These are phyloP conservation scores for Diatrype stigma DNA, from an alignment of 2,329 filamentous ascomycete species.

Conservation along the genomic window DNA sequence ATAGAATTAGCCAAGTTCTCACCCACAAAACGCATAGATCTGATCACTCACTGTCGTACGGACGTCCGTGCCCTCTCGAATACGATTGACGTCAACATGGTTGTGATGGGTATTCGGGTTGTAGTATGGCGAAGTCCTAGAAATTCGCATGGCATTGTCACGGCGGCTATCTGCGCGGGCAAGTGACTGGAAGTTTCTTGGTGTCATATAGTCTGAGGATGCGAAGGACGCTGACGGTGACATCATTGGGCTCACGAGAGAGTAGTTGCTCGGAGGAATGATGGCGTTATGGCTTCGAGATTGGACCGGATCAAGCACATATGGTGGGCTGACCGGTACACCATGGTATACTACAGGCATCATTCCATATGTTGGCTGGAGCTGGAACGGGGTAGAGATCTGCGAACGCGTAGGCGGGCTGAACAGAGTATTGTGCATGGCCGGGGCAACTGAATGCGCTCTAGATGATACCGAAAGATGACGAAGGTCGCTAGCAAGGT, in stretches of 20 bases:
- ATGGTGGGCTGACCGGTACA: conserved; percentile 26
- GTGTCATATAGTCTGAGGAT: conserved; percentile 35
- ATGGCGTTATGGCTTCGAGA: conserved; percentile 23
- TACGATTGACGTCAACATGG: conserved; percentile 57
- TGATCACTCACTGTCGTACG: conserved; percentile 62
- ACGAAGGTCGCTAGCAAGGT: conserved; percentile 22
- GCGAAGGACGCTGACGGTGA: conserved; percentile 17
- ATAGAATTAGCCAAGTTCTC: conserved; percentile 2
- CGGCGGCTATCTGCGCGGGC: conserved; percentile 39
- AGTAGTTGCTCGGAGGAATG: conserved; percentile 24
- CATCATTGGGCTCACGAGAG: conserved; percentile 20
- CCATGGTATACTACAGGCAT: conserved; percentile 33
- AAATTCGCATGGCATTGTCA: conserved; percentile 44
- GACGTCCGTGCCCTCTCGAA: conserved; percentile 64
- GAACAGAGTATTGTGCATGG: conserved; percentile 18
- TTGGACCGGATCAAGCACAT: conserved; percentile 31
- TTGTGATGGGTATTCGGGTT: conserved; percentile 53
- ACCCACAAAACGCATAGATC: conserved; percentile 15
- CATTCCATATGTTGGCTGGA: conserved; percentile 31
- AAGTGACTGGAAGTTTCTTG: conserved; percentile 31
- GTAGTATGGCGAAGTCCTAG: conserved; percentile 42
- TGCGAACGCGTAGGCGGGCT: conserved; percentile 19
- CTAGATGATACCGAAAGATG: conserved; percentile 21
- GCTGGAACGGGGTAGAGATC: conserved; percentile 18
- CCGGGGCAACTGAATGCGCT: conserved; percentile 16